Conservation (phyloP, 371 early-diverging fungal genomes). For the Apophysomyces variabilis region DNA sequence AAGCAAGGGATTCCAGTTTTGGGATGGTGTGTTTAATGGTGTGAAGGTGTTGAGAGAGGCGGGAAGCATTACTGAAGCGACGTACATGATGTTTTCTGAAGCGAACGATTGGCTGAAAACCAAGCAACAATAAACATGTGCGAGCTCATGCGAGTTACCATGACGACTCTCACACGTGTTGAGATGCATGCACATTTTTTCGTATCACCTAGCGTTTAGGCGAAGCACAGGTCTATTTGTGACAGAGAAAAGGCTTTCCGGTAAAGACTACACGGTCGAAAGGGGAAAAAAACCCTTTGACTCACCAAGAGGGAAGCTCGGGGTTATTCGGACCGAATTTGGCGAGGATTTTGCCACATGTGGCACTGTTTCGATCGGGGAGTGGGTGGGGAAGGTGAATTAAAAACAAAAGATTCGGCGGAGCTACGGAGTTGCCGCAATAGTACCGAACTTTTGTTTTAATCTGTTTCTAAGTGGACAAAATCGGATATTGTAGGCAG, state of each 20-base stretch:
- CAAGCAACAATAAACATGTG: conserved; percentile 14
- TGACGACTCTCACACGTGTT: conserved; percentile 14
- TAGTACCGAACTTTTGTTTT: background rate
- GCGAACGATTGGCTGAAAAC: conserved; percentile 53
- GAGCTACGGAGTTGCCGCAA: background rate
- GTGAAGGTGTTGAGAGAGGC: conserved; percentile 34
- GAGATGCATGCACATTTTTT: background rate
- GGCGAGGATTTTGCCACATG: conserved; percentile 9
- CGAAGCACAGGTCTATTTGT: conserved; percentile 10
- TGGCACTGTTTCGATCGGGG: background rate
- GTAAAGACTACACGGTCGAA: background rate
- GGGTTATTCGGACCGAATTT: conserved; percentile 8
- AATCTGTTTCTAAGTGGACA: too few species aligned
- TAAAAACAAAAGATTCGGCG: background rate
- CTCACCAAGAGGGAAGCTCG: background rate
- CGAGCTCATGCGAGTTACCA: background rate
- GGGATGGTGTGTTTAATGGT: conserved; percentile 50
- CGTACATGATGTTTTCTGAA: conserved; percentile 43
- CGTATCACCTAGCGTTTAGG: background rate
- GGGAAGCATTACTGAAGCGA: conserved; percentile 22
- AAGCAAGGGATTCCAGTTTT: conserved; percentile 54
- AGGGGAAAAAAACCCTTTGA: background rate
- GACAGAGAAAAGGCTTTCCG: background rate
- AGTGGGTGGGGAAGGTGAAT: background rate
- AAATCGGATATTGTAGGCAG: too few species aligned